These are phyloP conservation scores for Aureobasidium mangrovei DNA, from an alignment of 2,329 filamentous ascomycete genomes.

Conservation along the genomic window DNA sequence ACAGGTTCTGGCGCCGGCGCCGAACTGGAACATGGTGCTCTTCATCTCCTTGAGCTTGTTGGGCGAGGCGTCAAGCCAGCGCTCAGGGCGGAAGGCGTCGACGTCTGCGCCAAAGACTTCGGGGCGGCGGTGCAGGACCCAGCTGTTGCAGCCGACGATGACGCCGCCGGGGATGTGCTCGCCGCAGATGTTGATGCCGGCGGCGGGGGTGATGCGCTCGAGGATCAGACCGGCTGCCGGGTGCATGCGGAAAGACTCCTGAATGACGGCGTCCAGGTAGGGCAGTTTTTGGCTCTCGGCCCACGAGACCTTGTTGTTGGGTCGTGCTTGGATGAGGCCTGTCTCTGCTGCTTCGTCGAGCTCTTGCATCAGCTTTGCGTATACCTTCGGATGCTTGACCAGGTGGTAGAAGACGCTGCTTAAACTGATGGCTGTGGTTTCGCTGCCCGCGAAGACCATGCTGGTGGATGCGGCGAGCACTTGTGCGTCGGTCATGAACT, in stretches of 20 bases:
- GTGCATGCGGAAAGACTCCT: conserved; percentile 69
- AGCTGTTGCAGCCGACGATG: conserved; percentile 65
- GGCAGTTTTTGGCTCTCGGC: conserved; percentile 59
- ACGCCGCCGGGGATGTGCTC: conserved; percentile 58
- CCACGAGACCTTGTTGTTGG: conserved; percentile 57
- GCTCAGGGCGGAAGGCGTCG: conserved; percentile 58
- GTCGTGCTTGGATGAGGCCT: conserved; percentile 38
- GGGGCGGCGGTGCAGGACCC: conserved; percentile 61
- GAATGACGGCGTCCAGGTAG: conserved; percentile 69
- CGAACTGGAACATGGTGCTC: conserved; percentile 54
- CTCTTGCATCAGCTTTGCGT: conserved; percentile 51
- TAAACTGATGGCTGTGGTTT: conserved; percentile 70
- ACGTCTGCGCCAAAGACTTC: conserved; percentile 62
- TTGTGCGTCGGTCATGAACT: conserved; percentile 61
- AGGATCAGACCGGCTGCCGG: conserved; percentile 64
- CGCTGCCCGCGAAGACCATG: conserved; percentile 65
- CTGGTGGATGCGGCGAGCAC: conserved; percentile 64
- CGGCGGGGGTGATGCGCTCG: conserved; percentile 61
- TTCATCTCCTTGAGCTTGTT: conserved; percentile 57
- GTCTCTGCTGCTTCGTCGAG: conserved; percentile 50
- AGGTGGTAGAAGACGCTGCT: conserved; percentile 66
- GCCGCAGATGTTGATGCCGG: conserved; percentile 56
- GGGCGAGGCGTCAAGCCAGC: conserved; percentile 49
- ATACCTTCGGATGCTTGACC: conserved; percentile 51
- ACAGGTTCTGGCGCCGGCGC: conserved; percentile 61